Conservation (phyloP, 495 filamentous ascomycete genomes). For the Podospora comata region DNA sequence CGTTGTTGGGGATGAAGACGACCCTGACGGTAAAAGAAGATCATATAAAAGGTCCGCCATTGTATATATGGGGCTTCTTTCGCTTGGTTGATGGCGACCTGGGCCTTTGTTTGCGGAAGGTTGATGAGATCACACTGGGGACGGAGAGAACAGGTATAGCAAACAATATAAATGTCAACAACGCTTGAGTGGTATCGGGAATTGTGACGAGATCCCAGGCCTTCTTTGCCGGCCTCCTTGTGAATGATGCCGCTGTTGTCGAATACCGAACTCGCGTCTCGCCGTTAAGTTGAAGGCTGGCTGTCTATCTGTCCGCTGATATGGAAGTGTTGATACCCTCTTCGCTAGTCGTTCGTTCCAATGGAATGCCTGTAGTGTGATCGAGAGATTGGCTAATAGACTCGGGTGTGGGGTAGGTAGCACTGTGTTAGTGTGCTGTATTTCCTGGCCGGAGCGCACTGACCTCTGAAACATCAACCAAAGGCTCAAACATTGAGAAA, state of each 20-base stretch:
- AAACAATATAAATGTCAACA: not conserved
- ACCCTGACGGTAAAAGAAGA: constrained; percentile 24
- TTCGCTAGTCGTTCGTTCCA: not conserved
- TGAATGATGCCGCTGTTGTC: not conserved
- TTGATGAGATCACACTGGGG: not conserved
- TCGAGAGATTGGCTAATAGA: not conserved
- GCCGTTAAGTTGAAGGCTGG: not conserved
- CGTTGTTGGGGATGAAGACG: constrained; percentile 13
- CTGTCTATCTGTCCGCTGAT: too few species aligned
- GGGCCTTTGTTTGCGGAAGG: not conserved
- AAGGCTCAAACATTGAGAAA: not conserved
- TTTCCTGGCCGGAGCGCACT: not conserved
- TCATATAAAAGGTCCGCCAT: constrained; percentile 40
- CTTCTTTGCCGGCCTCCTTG: not conserved
- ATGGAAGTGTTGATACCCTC: too few species aligned
- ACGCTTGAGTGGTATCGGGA: not conserved
- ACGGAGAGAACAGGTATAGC: not conserved
- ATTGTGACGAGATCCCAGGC: not conserved
- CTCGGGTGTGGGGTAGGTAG: not conserved
- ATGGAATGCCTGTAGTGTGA: not conserved
- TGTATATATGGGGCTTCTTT: not conserved
- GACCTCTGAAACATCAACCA: not conserved
- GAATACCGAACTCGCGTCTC: not conserved
- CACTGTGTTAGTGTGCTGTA: not conserved
- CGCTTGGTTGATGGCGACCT: not conserved